Evolutionary conservation across 495 filamentous ascomycete species (phyloP).

Genomic region (Xylaria scruposa): DNA sequence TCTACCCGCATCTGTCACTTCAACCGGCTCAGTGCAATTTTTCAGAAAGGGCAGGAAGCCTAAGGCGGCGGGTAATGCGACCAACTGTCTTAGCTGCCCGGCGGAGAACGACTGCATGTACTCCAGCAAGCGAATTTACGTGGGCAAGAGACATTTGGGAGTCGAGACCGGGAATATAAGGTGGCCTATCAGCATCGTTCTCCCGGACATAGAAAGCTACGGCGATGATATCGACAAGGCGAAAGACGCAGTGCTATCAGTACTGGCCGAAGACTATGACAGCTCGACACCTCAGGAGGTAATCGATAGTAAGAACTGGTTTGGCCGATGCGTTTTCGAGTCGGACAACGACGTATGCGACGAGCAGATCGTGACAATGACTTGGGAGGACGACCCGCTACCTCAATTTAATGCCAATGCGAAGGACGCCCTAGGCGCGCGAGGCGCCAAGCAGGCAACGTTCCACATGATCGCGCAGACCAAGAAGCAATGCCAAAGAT

Average conservation of each 20-base stretch:
- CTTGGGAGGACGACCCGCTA: constrained; percentile 75
- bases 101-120: constrained; percentile 77
- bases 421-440: constrained; percentile 42
- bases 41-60: constrained; percentile 81
- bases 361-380: constrained; percentile 85
- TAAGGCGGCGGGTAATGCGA: constrained; percentile 70
- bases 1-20: constrained; percentile 74
- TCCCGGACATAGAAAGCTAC: constrained; percentile 87
- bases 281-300: constrained; percentile 53
- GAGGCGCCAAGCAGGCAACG: constrained; percentile 80
- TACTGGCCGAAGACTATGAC: constrained; percentile 74
- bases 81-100: constrained; percentile 84
- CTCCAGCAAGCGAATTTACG: constrained; percentile 83
- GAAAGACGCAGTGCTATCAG: constrained; percentile 50
- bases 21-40: constrained; percentile 73
- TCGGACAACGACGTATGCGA: constrained; percentile 90
- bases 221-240: constrained; percentile 50
- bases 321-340: constrained; percentile 93
- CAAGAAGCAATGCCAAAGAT: constrained; percentile 81
- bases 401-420: neutral
- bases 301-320: constrained; percentile 75
- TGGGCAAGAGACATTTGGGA: constrained; percentile 52
- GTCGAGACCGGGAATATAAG: constrained; percentile 61
- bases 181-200: constrained; percentile 89
- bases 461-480: constrained; percentile 96